Conservation (phyloP, 2,329 filamentous ascomycete genomes). For the Trichoderma lentiforme region DNA sequence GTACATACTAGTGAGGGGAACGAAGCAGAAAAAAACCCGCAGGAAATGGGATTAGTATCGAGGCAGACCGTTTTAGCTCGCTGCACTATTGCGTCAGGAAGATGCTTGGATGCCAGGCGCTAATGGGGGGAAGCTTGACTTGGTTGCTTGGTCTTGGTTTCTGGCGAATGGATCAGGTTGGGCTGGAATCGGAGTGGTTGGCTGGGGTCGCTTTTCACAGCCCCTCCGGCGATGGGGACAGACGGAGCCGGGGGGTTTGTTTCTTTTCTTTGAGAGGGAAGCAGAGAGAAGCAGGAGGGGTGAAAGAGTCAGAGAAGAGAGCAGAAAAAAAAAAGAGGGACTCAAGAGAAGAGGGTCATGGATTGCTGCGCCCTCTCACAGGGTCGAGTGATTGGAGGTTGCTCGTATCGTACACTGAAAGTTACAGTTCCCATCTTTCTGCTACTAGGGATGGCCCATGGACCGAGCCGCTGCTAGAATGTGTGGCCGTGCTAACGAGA, state of each 20-base stretch:
- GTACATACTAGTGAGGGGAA: neutral
- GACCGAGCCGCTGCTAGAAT: conserved; percentile 17
- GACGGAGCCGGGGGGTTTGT: neutral
- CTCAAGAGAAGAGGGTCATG: neutral
- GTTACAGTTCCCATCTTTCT: neutral
- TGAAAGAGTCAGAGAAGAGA: neutral
- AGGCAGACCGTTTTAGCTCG: neutral
- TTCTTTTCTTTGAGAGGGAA: neutral
- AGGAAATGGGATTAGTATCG: neutral
- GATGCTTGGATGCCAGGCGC: neutral
- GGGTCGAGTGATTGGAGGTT: neutral
- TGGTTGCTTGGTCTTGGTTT: neutral
- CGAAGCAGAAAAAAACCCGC: neutral
- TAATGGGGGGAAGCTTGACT: neutral
- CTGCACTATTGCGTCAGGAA: conserved; percentile 18
- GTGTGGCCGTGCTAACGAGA: neutral
- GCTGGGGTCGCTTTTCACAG: neutral
- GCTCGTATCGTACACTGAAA: neutral
- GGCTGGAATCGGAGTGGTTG: conserved; percentile 6
- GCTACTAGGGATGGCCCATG: conserved; percentile 2
- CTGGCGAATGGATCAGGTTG: neutral
- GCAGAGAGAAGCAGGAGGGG: neutral
- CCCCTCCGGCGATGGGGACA: neutral
- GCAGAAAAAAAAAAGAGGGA: neutral
- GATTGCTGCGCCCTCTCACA: conserved; percentile 10